Base-by-base conservation (phyloP, 768 basidiomycete genomes). In the Antrodiella citrinella region DNA sequence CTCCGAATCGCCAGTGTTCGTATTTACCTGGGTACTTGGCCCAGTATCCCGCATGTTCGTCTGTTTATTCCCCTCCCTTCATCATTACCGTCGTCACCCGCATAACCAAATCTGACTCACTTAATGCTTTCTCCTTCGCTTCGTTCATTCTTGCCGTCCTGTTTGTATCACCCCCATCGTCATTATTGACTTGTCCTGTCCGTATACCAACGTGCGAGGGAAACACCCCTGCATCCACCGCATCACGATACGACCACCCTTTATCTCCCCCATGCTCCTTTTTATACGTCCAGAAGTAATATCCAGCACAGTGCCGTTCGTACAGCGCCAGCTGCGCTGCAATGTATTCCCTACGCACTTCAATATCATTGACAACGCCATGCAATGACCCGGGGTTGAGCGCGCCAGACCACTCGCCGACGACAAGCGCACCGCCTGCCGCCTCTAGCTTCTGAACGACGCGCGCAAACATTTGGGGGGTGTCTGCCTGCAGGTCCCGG, bases 201-300 rank as follows among this genome's bases (percentile, higher is more conserved):
- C 61, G 46, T 35, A 66, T 55, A 45, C 47, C 59, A 15, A 45
- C 47, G 21, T 43, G 52, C 22, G 44, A 51, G 1, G 86, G 87
- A 57, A 89, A 76, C 3, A 85, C 77, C 4, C 81, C 82, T 2
- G 71, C 73, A 21, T 70, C 71, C 1, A 78, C 74, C 0, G 84
- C 82, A 62, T 89, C 82, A 51, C 73, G 70, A 30, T 84, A 76
- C 23, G 78, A 78, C 90, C 89, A 91, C 0, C 88, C 88, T 3
- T 68, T 73, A 66, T 91, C 89, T 49, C 81, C 80, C 3, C 62
- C 64, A 3, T 67, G 61, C 45, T 80, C 74, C 64, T 90, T 88
- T 70, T 82, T 89, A 60, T 80, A 84, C 30, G 86, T 89, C 90
- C 90, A 90, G 62, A 86, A 91, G 68, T 82, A 91, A 76, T 78